Percentiles rank a stretch among this genome's conserved stretches.
Conservation (phyloP, 2,329 filamentous ascomycete genomes). For the Xylaria digitata region DNA sequence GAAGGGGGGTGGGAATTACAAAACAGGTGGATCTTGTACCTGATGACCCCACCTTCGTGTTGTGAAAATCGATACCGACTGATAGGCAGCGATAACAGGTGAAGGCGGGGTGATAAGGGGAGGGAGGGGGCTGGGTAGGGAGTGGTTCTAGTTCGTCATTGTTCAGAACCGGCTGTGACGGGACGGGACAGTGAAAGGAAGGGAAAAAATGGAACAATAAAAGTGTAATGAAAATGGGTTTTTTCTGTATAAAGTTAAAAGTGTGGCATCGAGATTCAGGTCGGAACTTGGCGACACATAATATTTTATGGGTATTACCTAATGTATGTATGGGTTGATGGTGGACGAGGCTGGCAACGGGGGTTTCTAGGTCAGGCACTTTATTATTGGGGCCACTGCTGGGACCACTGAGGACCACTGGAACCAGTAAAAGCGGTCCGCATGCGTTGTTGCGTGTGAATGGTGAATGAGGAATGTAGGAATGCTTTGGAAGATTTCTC, state of each 20-base stretch:
- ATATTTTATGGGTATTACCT: conserved; percentile 12
- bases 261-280: conserved; percentile 12
- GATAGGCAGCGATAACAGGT: conserved; percentile 35
- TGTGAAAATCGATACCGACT: conserved; percentile 7
- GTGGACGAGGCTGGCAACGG: conserved; percentile 24
- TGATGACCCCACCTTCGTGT: conserved; percentile 33
- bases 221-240: not conserved
- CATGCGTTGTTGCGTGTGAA: conserved; percentile 24
- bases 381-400: too few relatives aligned
- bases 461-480: too few relatives aligned
- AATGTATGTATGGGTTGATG: conserved; percentile 10
- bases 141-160: conserved; percentile 31
- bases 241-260: not conserved
- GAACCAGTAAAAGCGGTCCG: conserved; percentile 7
- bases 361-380: not conserved
- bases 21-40: not conserved
- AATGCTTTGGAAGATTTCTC: conserved; percentile 9
- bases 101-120: conserved; percentile 40
- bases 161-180: not conserved
- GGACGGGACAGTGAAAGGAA: not conserved
- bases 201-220: conserved; percentile 3
- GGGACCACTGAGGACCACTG: not conserved
- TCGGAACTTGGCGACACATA: conserved; percentile 15
- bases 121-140: conserved; percentile 25
- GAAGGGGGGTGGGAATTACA: conserved; percentile 14